Evolutionary conservation across 2,329 filamentous ascomycete genomes (phyloP).

Genomic region (Colletotrichum sp.): DNA sequence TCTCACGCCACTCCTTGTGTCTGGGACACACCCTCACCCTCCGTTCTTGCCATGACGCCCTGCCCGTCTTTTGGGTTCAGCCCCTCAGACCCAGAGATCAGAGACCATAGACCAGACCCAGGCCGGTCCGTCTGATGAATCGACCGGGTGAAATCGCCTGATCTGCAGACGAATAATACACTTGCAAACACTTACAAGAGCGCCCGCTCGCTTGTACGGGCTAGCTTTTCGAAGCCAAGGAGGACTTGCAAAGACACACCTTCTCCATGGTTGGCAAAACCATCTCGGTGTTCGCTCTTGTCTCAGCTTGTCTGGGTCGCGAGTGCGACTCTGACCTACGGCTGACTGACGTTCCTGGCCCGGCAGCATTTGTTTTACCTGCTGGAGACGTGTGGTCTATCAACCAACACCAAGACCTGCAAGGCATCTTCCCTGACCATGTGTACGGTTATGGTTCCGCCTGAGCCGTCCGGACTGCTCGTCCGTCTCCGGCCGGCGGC

Average conservation of each 20-base stretch:
- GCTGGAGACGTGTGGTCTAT: background rate
- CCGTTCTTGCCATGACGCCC: background rate
- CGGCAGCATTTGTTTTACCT: background rate
- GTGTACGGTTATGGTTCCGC: background rate
- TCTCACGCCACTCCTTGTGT: background rate
- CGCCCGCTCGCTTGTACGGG: background rate
- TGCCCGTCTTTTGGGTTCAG: background rate
- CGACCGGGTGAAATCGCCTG: background rate
- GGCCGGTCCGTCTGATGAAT: conserved; percentile 10
- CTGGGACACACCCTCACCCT: background rate
- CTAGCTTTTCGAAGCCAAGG: background rate
- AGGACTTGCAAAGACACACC: background rate
- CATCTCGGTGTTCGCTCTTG: background rate
- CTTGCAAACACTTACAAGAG: background rate
- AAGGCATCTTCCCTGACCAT: background rate
- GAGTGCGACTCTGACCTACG: background rate
- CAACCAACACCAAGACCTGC: background rate
- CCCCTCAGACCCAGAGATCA: background rate
- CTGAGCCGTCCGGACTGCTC: background rate
- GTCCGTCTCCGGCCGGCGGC: background rate
- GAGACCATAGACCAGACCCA: background rate
- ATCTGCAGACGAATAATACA: background rate
- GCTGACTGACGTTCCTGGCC: conserved; percentile 4
- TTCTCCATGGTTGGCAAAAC: background rate
- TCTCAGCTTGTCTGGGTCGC: conserved; percentile 5